phyloP scores from a whole-genome alignment of 768 basidiomycete species.

The Pleurotus platypus region DNA sequence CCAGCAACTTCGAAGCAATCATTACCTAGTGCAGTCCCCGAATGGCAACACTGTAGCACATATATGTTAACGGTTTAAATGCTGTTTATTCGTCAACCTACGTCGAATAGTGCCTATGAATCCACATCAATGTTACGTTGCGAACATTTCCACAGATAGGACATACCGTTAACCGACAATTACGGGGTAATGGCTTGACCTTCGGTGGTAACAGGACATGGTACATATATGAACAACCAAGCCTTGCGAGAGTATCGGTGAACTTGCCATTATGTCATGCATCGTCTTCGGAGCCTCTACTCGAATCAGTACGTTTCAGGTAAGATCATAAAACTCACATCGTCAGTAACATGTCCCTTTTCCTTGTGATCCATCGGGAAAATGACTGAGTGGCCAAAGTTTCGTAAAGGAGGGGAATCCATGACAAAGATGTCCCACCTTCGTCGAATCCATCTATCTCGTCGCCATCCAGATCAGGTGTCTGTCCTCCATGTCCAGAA shows the following conservation, averaged over 20 bases:
- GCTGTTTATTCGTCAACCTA: conserved; percentile 19
- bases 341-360: conserved; percentile 74
- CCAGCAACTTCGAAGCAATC: conserved; percentile 5
- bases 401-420: neutral
- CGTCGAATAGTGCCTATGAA: conserved; percentile 51
- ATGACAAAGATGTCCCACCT: conserved; percentile 32
- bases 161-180: conserved; percentile 51
- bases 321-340: conserved; percentile 29
- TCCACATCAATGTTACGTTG: neutral
- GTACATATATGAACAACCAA: neutral
- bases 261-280: conserved; percentile 44
- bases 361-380: conserved; percentile 85
- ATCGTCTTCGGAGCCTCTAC: conserved; percentile 31
- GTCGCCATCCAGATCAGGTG: conserved; percentile 72
- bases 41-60: conserved; percentile 45
- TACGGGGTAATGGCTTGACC: conserved; percentile 41
- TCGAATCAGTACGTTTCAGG: neutral
- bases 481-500: conserved; percentile 96
- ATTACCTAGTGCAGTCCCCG: conserved; percentile 48
- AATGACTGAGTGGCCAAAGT: conserved; percentile 48
- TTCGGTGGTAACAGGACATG: conserved; percentile 12
- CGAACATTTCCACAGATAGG: neutral
- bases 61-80: neutral
- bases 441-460: conserved; percentile 81
- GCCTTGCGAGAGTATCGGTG: neutral